A percentile compares a stretch with the other conserved stretches of the same genome.
phyloP scores from a whole-genome alignment of 805 yeast species.

The Cephaloascus albidus region DNA sequence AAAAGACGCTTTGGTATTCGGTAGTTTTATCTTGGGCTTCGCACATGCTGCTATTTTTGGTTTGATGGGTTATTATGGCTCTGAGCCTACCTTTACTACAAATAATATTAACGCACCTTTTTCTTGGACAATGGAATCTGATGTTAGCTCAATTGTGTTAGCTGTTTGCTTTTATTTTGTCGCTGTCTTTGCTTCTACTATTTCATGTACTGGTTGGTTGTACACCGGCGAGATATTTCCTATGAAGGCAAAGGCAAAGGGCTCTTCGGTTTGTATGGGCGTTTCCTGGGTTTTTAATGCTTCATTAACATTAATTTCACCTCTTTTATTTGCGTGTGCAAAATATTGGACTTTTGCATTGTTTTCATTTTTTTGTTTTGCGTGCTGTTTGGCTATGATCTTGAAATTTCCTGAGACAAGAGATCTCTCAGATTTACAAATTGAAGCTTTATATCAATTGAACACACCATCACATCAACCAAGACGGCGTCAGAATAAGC shows the following conservation, averaged over 20 bases:
- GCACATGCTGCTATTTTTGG: slow-evolving; percentile 23
- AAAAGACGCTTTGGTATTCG: slow-evolving; percentile 36
- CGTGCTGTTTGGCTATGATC: slow-evolving; percentile 18
- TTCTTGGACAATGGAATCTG: slow-evolving; percentile 22
- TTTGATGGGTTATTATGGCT: slow-evolving; percentile 25
- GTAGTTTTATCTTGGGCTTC: slow-evolving; percentile 24
- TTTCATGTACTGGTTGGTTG: slow-evolving; percentile 38
- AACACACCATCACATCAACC: neutral
- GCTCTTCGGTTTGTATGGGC: slow-evolving; percentile 34
- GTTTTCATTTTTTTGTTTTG: slow-evolving; percentile 22
- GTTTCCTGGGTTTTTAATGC: slow-evolving; percentile 34
- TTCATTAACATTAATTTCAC: slow-evolving; percentile 26
- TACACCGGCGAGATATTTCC: slow-evolving; percentile 43
- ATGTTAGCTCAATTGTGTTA: slow-evolving; percentile 31
- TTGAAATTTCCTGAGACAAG: slow-evolving; percentile 36
- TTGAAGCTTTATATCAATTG: slow-evolving; percentile 11
- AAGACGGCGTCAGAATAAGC: neutral
- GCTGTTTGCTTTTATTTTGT: slow-evolving; percentile 35
- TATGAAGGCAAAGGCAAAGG: slow-evolving; percentile 32
- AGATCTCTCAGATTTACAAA: slow-evolving; percentile 13
- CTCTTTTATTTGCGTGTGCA: slow-evolving; percentile 22
- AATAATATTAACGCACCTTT: slow-evolving; percentile 20
- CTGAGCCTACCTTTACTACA: slow-evolving; percentile 12
- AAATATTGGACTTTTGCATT: slow-evolving; percentile 31
- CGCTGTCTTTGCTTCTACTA: slow-evolving; percentile 35